These are phyloP conservation scores for Aspergillus bombycis DNA, from an alignment of 2,329 filamentous ascomycete species.

Conservation along the genomic window DNA sequence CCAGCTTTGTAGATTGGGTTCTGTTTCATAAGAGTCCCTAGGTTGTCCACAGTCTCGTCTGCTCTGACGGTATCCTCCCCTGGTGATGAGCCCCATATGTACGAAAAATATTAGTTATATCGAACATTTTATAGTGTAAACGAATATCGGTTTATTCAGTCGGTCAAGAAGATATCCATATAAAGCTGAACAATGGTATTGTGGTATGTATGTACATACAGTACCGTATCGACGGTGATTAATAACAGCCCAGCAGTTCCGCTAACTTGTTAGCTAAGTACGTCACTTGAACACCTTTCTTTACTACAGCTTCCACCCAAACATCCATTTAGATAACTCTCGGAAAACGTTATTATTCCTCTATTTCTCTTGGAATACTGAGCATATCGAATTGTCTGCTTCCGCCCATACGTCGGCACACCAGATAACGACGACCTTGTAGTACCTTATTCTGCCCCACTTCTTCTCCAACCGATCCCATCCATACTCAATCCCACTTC, in stretches of 20 bases:
- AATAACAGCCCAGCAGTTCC: background rate
- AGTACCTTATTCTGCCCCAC: background rate
- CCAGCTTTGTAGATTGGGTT: background rate
- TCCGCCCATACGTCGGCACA: background rate
- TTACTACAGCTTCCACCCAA: background rate
- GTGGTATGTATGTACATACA: background rate
- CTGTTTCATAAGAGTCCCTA: background rate
- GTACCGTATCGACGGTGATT: background rate
- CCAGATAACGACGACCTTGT: background rate
- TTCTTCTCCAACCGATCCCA: background rate
- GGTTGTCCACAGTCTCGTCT: background rate
- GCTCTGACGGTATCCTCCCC: no score
- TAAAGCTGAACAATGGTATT: background rate
- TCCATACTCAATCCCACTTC: background rate
- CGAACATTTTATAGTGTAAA: background rate
- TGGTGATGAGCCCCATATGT: background rate
- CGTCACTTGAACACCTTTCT: constrained; percentile 2
- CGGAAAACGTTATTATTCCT: background rate
- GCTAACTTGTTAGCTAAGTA: no score
- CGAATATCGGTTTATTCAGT: background rate
- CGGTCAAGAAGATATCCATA: background rate
- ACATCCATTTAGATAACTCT: background rate
- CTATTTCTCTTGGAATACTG: background rate
- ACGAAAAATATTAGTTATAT: background rate
- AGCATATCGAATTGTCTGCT: background rate